A percentile compares a stretch with the other conserved stretches of the same genome.
phyloP scores from a whole-genome alignment of 768 basidiomycete genomes.

The Brasilioporus rufonigricans region DNA sequence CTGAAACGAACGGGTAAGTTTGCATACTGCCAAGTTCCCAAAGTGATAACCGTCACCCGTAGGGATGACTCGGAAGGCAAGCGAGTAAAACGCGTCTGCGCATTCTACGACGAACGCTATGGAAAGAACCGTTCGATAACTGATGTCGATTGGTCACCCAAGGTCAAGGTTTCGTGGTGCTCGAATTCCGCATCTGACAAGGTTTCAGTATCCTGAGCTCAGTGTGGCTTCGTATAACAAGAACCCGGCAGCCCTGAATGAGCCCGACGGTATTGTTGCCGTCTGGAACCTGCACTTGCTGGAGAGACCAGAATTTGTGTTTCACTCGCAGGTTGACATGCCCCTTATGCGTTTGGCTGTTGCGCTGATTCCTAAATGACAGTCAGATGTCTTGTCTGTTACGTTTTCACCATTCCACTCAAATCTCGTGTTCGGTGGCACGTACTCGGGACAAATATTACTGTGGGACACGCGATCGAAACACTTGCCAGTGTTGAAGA shows the following conservation, averaged over 20 bases:
- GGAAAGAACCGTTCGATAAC: conserved; percentile 94
- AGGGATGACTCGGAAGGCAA: conserved; percentile 92
- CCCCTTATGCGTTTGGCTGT: not conserved
- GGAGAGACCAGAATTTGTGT: conserved; percentile 95
- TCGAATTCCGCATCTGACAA: not conserved
- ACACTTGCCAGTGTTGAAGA: conserved; percentile 94
- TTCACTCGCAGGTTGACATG: conserved; percentile 88
- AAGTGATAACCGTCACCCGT: conserved; percentile 10
- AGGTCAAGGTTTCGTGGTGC: conserved; percentile 52
- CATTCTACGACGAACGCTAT: conserved; percentile 89
- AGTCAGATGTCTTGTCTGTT: conserved; percentile 98
- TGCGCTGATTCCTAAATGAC: conserved; percentile 10
- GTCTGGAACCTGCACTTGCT: conserved; percentile 97
- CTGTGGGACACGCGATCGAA: conserved; percentile 98
- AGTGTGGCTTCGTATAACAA: conserved; percentile 97
- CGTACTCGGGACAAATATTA: conserved; percentile 98
- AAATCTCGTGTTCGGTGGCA: conserved; percentile 95
- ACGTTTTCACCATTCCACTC: conserved; percentile 98
- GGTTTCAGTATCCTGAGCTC: conserved; percentile 84
- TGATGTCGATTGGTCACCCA: conserved; percentile 96
- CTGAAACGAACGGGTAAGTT: conserved; percentile 79
- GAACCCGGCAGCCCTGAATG: conserved; percentile 88
- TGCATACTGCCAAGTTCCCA: not conserved
- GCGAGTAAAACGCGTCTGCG: conserved; percentile 89
- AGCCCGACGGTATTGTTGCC: conserved; percentile 95